phyloP scores from a whole-genome alignment of 805 yeast genomes.

The Candida pini region DNA sequence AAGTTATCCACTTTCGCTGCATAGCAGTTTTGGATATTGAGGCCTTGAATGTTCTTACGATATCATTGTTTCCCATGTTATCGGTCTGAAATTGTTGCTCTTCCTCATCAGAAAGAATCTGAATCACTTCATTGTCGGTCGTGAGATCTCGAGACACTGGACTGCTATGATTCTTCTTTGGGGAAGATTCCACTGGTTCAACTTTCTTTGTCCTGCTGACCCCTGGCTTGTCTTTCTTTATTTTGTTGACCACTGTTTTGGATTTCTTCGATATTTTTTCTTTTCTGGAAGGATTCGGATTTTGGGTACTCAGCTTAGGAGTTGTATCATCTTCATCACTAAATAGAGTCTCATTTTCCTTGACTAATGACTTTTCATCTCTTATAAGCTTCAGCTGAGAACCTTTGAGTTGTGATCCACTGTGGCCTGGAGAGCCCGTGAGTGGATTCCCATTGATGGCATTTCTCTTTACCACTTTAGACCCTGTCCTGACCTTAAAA shows the following conservation, averaged over 20 bases:
- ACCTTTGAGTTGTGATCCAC: background rate
- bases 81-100: slow-evolving; percentile 5
- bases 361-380: slow-evolving; percentile 11
- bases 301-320: background rate
- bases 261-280: background rate
- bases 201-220: background rate
- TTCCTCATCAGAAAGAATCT: slow-evolving; percentile 3
- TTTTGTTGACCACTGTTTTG: background rate
- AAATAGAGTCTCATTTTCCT: slow-evolving; percentile 15
- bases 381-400: slow-evolving; percentile 1
- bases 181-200: background rate
- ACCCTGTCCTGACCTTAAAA: no score
- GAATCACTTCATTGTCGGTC: background rate
- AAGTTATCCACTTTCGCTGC: slow-evolving; percentile 16
- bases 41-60: slow-evolving; percentile 9
- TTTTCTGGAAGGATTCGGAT: background rate
- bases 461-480: slow-evolving; percentile 1
- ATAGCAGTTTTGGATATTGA: slow-evolving; percentile 9
- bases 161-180: background rate
- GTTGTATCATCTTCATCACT: slow-evolving; percentile 16
- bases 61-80: slow-evolving; percentile 1
- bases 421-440: background rate
- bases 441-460: background rate
- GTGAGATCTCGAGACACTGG: no score
- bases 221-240: background rate